Conservation (phyloP, 257 asterid species). For the Ilex aquifolium region DNA sequence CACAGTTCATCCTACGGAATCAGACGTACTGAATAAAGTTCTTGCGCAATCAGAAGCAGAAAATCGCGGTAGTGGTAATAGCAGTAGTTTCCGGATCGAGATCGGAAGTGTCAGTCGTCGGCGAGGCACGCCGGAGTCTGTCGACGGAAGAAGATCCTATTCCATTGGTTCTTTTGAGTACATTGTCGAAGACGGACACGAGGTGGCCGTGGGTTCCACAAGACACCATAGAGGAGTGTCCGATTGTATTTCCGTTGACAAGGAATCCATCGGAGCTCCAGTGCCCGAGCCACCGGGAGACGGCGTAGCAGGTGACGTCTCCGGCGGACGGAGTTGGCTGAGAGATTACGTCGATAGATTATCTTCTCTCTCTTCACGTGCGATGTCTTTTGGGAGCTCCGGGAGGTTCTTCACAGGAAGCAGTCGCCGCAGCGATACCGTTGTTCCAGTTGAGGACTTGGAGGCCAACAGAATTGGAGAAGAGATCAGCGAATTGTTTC, state of each 20-base stretch:
- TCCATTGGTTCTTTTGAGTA: constrained; percentile 84
- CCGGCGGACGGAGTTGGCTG: constrained; percentile 64
- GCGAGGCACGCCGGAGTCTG: constrained; percentile 16
- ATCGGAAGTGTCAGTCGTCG: constrained; percentile 77
- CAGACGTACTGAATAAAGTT: constrained; percentile 42
- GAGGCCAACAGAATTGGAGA: constrained; percentile 78
- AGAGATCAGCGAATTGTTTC: constrained; percentile 82
- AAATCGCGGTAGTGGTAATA: background rate
- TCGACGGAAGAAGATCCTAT: constrained; percentile 47
- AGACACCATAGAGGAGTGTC: constrained; percentile 34
- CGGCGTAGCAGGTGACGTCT: constrained; percentile 41
- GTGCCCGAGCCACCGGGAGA: constrained; percentile 32
- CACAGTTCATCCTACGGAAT: constrained; percentile 52
- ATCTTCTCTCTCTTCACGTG: constrained; percentile 53
- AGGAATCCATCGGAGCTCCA: constrained; percentile 38
- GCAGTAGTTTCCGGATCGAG: constrained; percentile 59
- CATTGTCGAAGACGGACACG: constrained; percentile 54
- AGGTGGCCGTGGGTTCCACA: constrained; percentile 48
- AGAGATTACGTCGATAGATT: constrained; percentile 68
- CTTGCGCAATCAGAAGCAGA: constrained; percentile 13
- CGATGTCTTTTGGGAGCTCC: constrained; percentile 73
- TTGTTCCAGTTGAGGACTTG: constrained; percentile 51
- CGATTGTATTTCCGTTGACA: constrained; percentile 34
- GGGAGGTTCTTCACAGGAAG: constrained; percentile 78
- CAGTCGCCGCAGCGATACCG: constrained; percentile 58